Percentiles rank a stretch among this genome's conserved stretches.
Conservation (phyloP, 2,329 filamentous ascomycete genomes). For the Exophiala lecanii-corni region DNA sequence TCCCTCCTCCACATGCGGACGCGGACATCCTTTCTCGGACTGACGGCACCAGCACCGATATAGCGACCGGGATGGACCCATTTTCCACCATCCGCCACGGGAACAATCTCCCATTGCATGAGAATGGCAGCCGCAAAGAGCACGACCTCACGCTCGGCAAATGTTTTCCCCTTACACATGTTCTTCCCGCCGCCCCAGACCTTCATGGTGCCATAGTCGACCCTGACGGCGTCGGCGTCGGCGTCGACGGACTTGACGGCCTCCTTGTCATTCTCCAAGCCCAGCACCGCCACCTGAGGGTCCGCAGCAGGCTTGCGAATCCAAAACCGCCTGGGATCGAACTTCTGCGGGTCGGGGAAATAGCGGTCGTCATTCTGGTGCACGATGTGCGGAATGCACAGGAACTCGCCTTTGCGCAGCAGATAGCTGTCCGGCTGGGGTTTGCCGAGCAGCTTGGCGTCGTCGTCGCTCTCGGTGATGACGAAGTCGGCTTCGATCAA, state of each 20-base stretch:
- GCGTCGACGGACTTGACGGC: constrained; percentile 26
- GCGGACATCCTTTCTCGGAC: constrained; percentile 49
- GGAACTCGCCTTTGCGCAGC: constrained; percentile 39
- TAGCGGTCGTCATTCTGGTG: constrained; percentile 38
- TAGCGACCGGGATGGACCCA: constrained; percentile 51
- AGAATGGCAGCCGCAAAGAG: constrained; percentile 50
- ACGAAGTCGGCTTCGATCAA: constrained; percentile 36
- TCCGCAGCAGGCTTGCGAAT: background rate
- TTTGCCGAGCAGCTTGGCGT: constrained; percentile 31
- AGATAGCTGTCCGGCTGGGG: constrained; percentile 35
- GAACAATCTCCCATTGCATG: constrained; percentile 53
- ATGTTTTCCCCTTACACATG: constrained; percentile 48
- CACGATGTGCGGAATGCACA: constrained; percentile 43
- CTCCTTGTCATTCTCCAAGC: constrained; percentile 33
- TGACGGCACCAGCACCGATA: constrained; percentile 47
- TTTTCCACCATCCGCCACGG: constrained; percentile 35
- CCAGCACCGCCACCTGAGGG: constrained; percentile 30
- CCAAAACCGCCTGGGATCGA: constrained; percentile 46
- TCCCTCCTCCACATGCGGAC: constrained; percentile 48
- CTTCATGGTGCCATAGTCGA: constrained; percentile 41
- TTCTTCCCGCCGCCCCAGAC: constrained; percentile 47
- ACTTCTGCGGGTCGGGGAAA: constrained; percentile 36
- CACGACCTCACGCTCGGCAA: constrained; percentile 49
- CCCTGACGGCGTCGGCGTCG: constrained; percentile 22
- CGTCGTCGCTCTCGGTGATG: constrained; percentile 36